Percentiles rank a stretch among this genome's conserved stretches.
Conservation (phyloP, 2,329 filamentous ascomycete species). For the Cytospora paraplurivora region DNA sequence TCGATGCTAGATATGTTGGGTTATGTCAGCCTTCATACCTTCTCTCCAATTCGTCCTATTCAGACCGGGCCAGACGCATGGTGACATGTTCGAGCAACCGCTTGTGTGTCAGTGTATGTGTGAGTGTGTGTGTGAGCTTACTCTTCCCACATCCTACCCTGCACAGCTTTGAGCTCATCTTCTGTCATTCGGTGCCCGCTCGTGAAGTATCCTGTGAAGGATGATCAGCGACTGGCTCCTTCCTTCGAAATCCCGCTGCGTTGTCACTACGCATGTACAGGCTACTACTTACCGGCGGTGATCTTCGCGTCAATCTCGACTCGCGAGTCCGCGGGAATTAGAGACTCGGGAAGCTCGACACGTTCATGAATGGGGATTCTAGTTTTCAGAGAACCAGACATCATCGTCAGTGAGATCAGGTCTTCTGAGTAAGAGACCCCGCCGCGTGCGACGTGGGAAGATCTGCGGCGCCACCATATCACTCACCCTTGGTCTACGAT, state of each 20-base stretch:
- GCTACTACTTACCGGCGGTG: conserved; percentile 70
- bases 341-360: conserved; percentile 87
- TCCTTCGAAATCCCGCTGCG: too few species aligned
- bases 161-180: conserved; percentile 81
- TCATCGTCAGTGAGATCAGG: conserved; percentile 28
- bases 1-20: conserved; percentile 31
- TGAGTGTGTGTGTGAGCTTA: conserved; percentile 42
- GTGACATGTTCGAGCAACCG: not conserved
- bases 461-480: conserved; percentile 6
- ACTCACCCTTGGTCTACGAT: conserved; percentile 78
- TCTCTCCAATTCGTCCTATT: conserved; percentile 5
- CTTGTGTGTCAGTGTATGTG: not conserved
- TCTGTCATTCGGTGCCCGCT: conserved; percentile 86
- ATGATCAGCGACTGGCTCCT: conserved; percentile 14
- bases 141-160: conserved; percentile 91
- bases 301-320: conserved; percentile 99
- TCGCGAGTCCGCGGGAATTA: conserved; percentile 91
- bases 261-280: not conserved
- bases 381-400: conserved; percentile 16
- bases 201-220: conserved; percentile 68
- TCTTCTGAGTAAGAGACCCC: not conserved
- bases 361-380: conserved; percentile 85
- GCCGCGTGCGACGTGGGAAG: conserved; percentile 4
- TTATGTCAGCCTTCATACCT: conserved; percentile 34
- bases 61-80: conserved; percentile 7